Conservation (phyloP, 495 filamentous ascomycete genomes). For the Aspergillus heteromorphus region DNA sequence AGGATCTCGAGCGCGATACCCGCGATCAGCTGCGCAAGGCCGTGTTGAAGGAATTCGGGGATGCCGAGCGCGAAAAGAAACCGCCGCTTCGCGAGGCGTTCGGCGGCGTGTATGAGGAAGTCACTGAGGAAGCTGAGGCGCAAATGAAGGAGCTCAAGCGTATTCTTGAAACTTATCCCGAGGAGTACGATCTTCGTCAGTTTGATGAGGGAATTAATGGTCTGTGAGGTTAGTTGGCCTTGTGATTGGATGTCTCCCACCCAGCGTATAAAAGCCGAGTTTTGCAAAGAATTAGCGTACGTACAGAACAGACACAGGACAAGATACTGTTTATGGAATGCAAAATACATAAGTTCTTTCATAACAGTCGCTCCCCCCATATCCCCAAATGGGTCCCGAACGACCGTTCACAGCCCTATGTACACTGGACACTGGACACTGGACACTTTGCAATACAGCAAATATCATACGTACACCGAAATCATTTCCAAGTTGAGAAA, state of each 20-base stretch:
- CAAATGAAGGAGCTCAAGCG: conserved; percentile 77
- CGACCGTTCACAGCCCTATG: no score
- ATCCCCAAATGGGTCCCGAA: no score
- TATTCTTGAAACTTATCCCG: conserved; percentile 78
- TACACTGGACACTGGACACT: no score
- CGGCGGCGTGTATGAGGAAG: conserved; percentile 77
- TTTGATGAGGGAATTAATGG: conserved; percentile 74
- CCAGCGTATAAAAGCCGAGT: no score
- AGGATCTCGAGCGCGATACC: conserved; percentile 71
- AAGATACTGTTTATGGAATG: no score
- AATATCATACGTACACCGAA: no score
- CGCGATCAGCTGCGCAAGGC: conserved; percentile 62
- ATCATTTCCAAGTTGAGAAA: no score
- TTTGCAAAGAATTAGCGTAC: no score
- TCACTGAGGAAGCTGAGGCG: conserved; percentile 72
- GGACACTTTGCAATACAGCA: no score
- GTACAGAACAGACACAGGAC: no score
- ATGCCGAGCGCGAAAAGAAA: conserved; percentile 88
- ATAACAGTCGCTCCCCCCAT: no score
- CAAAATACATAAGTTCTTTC: no score
- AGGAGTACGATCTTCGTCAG: conserved; percentile 81
- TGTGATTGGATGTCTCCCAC: background rate
- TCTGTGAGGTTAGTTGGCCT: conserved; percentile 26
- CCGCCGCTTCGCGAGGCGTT: conserved; percentile 74
- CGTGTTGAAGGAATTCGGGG: conserved; percentile 75